A percentile compares a stretch with the other conserved stretches of the same genome.
phyloP scores from a whole-genome alignment of 495 filamentous ascomycete genomes.

The Usnea hakonensis region DNA sequence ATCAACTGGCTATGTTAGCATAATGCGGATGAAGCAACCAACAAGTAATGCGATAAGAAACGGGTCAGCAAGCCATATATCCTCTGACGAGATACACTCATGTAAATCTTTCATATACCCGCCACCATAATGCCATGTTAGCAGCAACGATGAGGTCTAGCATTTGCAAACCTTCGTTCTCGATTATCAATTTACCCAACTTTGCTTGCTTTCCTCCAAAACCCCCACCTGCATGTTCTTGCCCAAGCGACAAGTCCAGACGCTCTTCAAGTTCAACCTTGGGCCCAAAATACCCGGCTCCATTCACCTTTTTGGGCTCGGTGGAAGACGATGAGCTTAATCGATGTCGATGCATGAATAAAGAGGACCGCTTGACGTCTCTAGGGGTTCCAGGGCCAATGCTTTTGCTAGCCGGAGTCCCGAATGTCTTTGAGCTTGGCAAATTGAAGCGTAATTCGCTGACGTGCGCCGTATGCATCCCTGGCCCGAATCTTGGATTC shows the following conservation, averaged over 20 bases:
- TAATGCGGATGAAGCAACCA: neutral
- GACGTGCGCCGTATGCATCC: conserved; percentile 45
- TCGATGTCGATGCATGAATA: conserved; percentile 10
- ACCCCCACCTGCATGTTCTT: conserved; percentile 73
- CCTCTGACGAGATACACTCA: neutral
- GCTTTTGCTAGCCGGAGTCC: conserved; percentile 25
- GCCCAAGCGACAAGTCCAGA: conserved; percentile 65
- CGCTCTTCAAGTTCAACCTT: conserved; percentile 29
- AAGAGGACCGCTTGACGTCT: conserved; percentile 16
- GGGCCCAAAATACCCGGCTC: conserved; percentile 4
- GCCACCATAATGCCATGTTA: conserved; percentile 91
- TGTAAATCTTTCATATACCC: conserved; percentile 57
- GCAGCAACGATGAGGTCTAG: conserved; percentile 84
- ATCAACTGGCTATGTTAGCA: neutral
- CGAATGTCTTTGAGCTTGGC: conserved; percentile 36
- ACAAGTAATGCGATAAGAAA: neutral
- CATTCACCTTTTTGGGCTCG: conserved; percentile 21
- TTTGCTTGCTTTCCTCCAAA: conserved; percentile 80
- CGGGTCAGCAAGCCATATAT: neutral
- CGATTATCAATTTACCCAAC: conserved; percentile 84
- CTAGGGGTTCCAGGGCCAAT: conserved; percentile 20
- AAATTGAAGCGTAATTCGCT: conserved; percentile 88
- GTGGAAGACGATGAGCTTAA: conserved; percentile 1
- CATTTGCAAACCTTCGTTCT: conserved; percentile 92
- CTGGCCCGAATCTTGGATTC: conserved; percentile 19